Percentiles rank a stretch among this genome's conserved stretches.
These are phyloP conservation scores for Aspergillus ustus DNA, from an alignment of 2,329 filamentous ascomycete genomes.

Conservation along the genomic window DNA sequence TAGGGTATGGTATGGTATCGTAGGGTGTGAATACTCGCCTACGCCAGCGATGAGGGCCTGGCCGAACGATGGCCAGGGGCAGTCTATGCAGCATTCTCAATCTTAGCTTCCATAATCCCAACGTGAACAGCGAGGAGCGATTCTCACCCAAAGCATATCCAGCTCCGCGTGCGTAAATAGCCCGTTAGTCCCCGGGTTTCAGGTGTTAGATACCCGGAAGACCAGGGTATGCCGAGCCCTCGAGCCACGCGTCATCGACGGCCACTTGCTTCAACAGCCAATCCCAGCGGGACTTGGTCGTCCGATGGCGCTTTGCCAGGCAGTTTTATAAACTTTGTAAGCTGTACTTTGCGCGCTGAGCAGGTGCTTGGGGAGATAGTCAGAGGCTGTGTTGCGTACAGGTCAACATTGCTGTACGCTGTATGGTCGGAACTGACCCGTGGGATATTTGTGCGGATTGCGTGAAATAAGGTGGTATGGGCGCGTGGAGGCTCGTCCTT, in stretches of 20 bases:
- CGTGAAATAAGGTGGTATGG: constrained; percentile 10
- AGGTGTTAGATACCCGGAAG: not conserved
- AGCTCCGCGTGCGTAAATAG: constrained; percentile 11
- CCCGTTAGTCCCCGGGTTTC: constrained; percentile 1
- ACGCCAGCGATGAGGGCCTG: constrained; percentile 13
- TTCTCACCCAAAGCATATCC: constrained; percentile 11
- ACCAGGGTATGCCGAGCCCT: not conserved
- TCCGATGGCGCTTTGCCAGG: constrained; percentile 13
- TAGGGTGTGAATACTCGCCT: constrained; percentile 7
- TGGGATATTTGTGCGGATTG: not conserved
- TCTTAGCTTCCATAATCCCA: too few species aligned
- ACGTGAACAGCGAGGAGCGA: too few species aligned
- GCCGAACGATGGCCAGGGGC: constrained; percentile 10
- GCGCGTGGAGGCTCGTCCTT: constrained; percentile 15
- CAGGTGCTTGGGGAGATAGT: constrained; percentile 7
- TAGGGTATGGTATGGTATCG: not conserved
- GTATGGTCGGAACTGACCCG: not conserved
- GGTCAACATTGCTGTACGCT: not conserved
- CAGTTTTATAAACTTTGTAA: constrained; percentile 13
- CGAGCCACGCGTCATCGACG: not conserved
- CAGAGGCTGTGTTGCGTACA: constrained; percentile 11
- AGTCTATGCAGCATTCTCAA: not conserved
- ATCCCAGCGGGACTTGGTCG: constrained; percentile 11
- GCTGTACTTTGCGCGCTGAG: not conserved
- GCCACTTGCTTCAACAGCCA: constrained; percentile 16